Percentiles rank a stretch among this genome's conserved stretches.
These are phyloP conservation scores for Mucor irregularis DNA, from an alignment of 371 early-diverging fungal species.

Conservation along the genomic window DNA sequence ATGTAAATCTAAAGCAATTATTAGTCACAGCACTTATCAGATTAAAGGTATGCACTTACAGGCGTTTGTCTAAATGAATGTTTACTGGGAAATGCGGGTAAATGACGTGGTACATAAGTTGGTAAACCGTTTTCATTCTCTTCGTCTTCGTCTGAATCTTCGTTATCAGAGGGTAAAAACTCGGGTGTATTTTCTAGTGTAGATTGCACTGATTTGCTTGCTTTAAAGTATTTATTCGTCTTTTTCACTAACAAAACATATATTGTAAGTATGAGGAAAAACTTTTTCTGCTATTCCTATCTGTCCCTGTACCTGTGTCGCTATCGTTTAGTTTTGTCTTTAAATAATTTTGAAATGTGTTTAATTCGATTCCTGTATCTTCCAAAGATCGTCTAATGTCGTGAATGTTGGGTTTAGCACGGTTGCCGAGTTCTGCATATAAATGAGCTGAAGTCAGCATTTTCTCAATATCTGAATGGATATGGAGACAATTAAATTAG, in stretches of 20 bases:
- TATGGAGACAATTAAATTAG: not conserved
- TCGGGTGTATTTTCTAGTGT: slow-evolving; percentile 36
- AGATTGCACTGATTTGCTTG: slow-evolving; percentile 17
- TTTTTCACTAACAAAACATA: not conserved
- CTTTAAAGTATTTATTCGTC: slow-evolving; percentile 24
- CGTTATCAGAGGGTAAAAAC: slow-evolving; percentile 49
- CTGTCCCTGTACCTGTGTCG: slow-evolving; percentile 16
- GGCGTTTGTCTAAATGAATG: slow-evolving; percentile 66
- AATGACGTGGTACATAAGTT: slow-evolving; percentile 51
- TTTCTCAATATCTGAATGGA: slow-evolving; percentile 51
- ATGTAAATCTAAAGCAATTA: slow-evolving; percentile 49
- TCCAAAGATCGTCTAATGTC: slow-evolving; percentile 52
- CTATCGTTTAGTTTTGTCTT: slow-evolving; percentile 12
- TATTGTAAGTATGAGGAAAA: not conserved
- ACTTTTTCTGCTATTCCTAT: too few species aligned
- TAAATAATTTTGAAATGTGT: slow-evolving; percentile 38
- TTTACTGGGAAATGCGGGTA: slow-evolving; percentile 60
- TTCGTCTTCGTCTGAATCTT: slow-evolving; percentile 41
- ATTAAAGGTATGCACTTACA: slow-evolving; percentile 31
- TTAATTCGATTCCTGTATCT: slow-evolving; percentile 33
- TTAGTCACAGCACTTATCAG: not conserved
- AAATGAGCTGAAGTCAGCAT: slow-evolving; percentile 46
- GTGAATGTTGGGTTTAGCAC: slow-evolving; percentile 53
- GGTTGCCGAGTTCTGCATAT: slow-evolving; percentile 56
- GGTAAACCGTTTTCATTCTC: slow-evolving; percentile 34